Conservation (phyloP, 2,329 filamentous ascomycete genomes). For the Diaporthe sp. region DNA sequence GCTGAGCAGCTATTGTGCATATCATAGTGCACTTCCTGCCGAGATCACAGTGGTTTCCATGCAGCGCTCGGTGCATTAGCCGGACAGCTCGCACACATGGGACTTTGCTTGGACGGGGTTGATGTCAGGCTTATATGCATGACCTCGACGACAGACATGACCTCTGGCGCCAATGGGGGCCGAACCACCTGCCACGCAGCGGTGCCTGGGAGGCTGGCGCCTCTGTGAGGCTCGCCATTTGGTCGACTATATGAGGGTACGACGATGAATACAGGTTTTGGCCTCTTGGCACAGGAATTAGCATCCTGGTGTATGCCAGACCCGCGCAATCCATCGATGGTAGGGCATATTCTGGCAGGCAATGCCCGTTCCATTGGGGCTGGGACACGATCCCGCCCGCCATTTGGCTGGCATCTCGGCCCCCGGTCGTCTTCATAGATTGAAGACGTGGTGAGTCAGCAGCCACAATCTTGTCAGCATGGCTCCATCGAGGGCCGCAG, state of each 20-base stretch:
- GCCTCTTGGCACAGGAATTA: conserved; percentile 9
- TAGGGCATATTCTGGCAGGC: conserved; percentile 12
- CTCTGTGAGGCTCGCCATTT: conserved; percentile 9
- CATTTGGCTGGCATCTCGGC: neutral
- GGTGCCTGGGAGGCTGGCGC: neutral
- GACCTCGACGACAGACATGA: neutral
- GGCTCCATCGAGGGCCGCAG: neutral
- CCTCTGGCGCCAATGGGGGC: neutral
- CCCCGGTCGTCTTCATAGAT: neutral
- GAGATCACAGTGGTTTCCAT: neutral
- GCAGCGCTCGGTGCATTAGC: conserved; percentile 18
- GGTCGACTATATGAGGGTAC: neutral
- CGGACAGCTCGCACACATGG: neutral
- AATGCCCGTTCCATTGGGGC: neutral
- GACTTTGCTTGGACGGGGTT: neutral
- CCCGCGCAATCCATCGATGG: conserved; percentile 8
- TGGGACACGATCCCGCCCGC: neutral
- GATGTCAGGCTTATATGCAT: conserved; percentile 20
- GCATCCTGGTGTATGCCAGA: neutral
- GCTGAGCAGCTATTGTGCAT: conserved; percentile 12
- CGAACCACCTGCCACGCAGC: conserved; percentile 4
- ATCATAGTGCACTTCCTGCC: neutral
- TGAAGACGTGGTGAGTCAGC: conserved; percentile 2
- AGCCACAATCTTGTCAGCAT: conserved; percentile 8
- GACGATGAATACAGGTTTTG: conserved; percentile 16